These are phyloP conservation scores for Coffea humblotiana DNA, from an alignment of 305 asterid species.

Conservation along the genomic window DNA sequence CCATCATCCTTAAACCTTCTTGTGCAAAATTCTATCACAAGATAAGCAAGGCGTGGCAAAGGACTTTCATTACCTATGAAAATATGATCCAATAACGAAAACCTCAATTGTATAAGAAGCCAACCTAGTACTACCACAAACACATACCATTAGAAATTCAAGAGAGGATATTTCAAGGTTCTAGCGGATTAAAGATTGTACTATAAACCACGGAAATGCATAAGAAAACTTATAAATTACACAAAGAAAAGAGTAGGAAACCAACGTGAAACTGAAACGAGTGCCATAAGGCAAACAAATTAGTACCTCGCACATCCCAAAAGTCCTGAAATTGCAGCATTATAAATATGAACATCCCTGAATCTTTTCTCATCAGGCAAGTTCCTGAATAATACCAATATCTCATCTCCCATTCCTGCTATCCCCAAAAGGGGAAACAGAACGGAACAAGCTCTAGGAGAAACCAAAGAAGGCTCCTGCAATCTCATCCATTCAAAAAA, in stretches of 20 bases:
- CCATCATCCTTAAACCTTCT: background rate
- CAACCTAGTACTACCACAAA: background rate
- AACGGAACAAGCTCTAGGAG: constrained; percentile 69
- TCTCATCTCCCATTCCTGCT: constrained; percentile 65
- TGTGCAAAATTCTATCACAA: background rate
- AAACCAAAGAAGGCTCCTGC: constrained; percentile 67
- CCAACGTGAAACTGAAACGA: background rate
- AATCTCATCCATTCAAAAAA: constrained; percentile 92
- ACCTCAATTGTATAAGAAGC: background rate
- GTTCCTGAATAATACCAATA: constrained; percentile 62
- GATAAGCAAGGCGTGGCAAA: background rate
- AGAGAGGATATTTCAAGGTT: background rate
- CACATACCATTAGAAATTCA: background rate
- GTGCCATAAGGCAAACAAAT: background rate
- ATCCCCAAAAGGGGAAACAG: constrained; percentile 68
- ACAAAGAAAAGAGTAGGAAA: background rate
- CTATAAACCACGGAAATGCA: background rate
- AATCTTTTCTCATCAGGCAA: constrained; percentile 55
- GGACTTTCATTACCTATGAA: background rate
- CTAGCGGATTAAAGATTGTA: background rate
- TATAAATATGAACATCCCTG: constrained; percentile 73
- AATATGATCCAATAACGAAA: background rate
- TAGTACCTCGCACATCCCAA: constrained; percentile 60
- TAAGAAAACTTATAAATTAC: background rate
- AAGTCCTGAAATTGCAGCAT: constrained; percentile 79